Conservation (phyloP, 2,329 filamentous ascomycete genomes). For the Pseudopyrenochaeta lycopersici region DNA sequence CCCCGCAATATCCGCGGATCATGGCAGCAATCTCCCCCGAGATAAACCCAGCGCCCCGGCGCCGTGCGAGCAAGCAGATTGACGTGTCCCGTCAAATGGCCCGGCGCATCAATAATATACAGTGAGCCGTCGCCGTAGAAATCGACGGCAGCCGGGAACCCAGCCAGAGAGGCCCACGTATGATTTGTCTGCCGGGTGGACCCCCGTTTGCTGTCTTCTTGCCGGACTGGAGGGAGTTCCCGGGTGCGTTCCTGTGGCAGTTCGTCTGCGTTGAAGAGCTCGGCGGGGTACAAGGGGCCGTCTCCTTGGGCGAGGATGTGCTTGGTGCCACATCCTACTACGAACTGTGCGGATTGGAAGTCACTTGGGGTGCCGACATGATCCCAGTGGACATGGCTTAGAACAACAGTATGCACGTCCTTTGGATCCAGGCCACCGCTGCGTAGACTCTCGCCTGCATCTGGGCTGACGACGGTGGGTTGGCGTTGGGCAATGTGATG, state of each 20-base stretch:
- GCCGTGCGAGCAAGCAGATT: constrained; percentile 58
- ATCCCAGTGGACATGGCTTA: constrained; percentile 67
- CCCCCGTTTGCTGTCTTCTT: constrained; percentile 30
- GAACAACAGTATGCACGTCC: constrained; percentile 54
- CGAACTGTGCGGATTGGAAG: constrained; percentile 59
- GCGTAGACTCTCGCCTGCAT: constrained; percentile 52
- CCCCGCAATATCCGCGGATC: constrained; percentile 61
- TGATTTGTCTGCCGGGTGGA: constrained; percentile 20
- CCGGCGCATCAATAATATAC: constrained; percentile 60
- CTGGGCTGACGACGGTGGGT: constrained; percentile 56
- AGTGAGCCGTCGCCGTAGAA: constrained; percentile 58
- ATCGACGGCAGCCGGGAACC: constrained; percentile 58
- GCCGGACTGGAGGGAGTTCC: constrained; percentile 52
- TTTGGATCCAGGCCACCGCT: constrained; percentile 48
- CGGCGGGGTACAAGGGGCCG: constrained; percentile 50
- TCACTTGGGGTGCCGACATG: constrained; percentile 65
- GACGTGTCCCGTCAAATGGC: constrained; percentile 62
- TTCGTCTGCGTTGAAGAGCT: constrained; percentile 56
- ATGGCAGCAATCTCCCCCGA: constrained; percentile 65
- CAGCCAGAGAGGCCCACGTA: constrained; percentile 55
- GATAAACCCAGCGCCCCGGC: constrained; percentile 55
- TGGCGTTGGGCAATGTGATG: constrained; percentile 57
- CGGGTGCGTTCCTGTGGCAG: constrained; percentile 52
- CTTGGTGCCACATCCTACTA: constrained; percentile 56
- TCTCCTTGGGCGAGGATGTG: constrained; percentile 38